These are phyloP conservation scores for Saprolegnia parasitica DNA, from an alignment of 352 stramenopile species.

Conservation along the genomic window DNA sequence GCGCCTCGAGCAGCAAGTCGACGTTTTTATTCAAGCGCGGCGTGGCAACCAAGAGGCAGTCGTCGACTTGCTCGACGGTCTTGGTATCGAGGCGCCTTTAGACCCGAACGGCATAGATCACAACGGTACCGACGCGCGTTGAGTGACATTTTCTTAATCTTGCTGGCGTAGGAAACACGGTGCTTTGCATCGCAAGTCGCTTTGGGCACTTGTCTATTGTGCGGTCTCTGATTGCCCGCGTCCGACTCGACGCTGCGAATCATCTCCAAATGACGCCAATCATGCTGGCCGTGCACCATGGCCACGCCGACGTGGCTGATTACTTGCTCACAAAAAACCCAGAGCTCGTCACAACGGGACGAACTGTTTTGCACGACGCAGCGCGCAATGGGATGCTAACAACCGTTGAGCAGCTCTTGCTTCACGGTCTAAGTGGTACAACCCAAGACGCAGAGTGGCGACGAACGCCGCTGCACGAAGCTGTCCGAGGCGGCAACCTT, in stretches of 20 bases:
- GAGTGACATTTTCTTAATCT: neutral
- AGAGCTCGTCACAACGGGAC: constrained; percentile 31
- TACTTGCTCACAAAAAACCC: constrained; percentile 56
- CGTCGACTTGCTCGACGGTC: constrained; percentile 60
- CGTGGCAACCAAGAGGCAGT: constrained; percentile 48
- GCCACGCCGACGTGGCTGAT: constrained; percentile 47
- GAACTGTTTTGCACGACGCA: constrained; percentile 21
- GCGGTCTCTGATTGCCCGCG: constrained; percentile 30
- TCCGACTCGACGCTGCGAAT: constrained; percentile 40
- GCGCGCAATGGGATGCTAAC: constrained; percentile 18
- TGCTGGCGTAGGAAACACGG: constrained; percentile 36
- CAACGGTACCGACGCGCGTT: constrained; percentile 17
- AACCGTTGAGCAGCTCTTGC: constrained; percentile 22
- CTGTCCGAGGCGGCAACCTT: constrained; percentile 41
- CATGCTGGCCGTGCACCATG: constrained; percentile 42
- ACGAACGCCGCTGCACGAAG: constrained; percentile 47
- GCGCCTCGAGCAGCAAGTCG: constrained; percentile 36
- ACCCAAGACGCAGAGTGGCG: constrained; percentile 29
- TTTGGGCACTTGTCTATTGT: constrained; percentile 49
- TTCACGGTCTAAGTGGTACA: constrained; percentile 30
- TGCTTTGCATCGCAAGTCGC: constrained; percentile 48
- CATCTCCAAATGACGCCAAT: constrained; percentile 41
- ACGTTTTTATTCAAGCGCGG: constrained; percentile 53
- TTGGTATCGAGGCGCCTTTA: constrained; percentile 36
- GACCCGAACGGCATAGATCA: constrained; percentile 39